Percentiles rank a stretch among this genome's conserved stretches.
Conservation (phyloP, 495 filamentous ascomycete genomes). For the Xylaria telfairii region DNA sequence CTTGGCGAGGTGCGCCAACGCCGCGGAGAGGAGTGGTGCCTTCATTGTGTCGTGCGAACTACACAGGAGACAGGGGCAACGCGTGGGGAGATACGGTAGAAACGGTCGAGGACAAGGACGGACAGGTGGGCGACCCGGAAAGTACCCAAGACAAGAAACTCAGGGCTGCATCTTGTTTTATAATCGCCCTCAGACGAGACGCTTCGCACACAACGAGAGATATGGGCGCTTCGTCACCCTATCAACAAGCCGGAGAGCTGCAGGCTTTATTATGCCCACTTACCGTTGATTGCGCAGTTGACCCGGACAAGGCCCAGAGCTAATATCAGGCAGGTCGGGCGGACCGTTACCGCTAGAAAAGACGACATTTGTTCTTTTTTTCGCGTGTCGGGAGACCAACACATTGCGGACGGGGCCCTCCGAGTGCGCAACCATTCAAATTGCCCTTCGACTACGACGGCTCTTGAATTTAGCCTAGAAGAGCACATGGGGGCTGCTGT, state of each 20-base stretch:
- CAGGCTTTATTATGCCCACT: background rate
- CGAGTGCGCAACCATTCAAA: slow-evolving; percentile 30
- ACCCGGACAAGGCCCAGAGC: slow-evolving; percentile 15
- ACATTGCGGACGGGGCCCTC: slow-evolving; percentile 35
- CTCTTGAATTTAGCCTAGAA: slow-evolving; percentile 38
- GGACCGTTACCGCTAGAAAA: slow-evolving; percentile 27
- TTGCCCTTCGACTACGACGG: slow-evolving; percentile 22
- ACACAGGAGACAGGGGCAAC: background rate
- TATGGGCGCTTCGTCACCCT: background rate
- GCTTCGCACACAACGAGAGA: background rate
- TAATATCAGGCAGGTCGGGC: slow-evolving; percentile 26
- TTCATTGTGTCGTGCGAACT: slow-evolving; percentile 34
- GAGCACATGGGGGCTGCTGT: background rate
- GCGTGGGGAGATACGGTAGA: background rate
- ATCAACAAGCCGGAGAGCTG: slow-evolving; percentile 9
- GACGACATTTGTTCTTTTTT: slow-evolving; percentile 11
- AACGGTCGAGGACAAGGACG: background rate
- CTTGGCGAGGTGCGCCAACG: slow-evolving; percentile 30
- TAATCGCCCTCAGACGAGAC: background rate
- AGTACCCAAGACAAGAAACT: background rate
- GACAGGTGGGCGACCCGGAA: background rate
- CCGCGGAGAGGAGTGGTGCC: slow-evolving; percentile 23
- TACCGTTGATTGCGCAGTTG: slow-evolving; percentile 15
- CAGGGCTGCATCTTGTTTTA: background rate
- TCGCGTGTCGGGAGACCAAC: background rate